Conservation (phyloP, 441 rosid genomes). For the Eruca vesicaria region DNA sequence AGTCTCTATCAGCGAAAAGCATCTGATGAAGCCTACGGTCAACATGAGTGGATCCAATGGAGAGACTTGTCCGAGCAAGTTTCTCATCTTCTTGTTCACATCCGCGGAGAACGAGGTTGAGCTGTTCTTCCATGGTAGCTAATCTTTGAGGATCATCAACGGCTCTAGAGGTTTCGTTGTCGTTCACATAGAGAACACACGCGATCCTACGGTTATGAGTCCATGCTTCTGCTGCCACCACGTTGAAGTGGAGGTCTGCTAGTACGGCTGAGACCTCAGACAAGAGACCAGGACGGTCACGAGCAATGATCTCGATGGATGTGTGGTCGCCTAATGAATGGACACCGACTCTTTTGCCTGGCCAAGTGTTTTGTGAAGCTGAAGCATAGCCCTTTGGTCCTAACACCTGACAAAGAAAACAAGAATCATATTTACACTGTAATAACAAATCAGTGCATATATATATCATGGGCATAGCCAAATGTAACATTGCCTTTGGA, state of each 20-base stretch:
- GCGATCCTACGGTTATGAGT: constrained; percentile 86
- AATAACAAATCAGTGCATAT: no score
- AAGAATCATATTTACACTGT: neutral
- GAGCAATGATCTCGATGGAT: constrained; percentile 81
- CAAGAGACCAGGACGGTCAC: constrained; percentile 87
- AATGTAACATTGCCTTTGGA: no score
- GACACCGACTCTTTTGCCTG: constrained; percentile 74
- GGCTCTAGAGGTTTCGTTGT: constrained; percentile 52
- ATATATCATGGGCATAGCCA: no score
- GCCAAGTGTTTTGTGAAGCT: constrained; percentile 50
- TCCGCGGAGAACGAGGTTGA: constrained; percentile 65
- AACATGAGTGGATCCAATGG: constrained; percentile 83
- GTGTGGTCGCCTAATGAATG: constrained; percentile 81
- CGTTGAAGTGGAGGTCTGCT: constrained; percentile 76
- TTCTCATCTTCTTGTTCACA: constrained; percentile 66
- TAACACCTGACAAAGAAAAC: constrained; percentile 42
- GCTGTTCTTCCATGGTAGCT: constrained; percentile 74
- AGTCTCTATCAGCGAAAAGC: constrained; percentile 92
- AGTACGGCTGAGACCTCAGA: constrained; percentile 85
- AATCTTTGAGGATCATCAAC: constrained; percentile 65
- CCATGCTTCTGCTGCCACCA: constrained; percentile 95
- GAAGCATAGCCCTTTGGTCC: constrained; percentile 73
- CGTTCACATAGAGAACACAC: constrained; percentile 76
- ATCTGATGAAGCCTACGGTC: constrained; percentile 91
- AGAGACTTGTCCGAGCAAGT: constrained; percentile 61